Evolutionary conservation across 2,329 filamentous ascomycete species (phyloP), one percentile per base, ranked within the genome.

Genomic region (Apiospora phragmitis): DNA sequence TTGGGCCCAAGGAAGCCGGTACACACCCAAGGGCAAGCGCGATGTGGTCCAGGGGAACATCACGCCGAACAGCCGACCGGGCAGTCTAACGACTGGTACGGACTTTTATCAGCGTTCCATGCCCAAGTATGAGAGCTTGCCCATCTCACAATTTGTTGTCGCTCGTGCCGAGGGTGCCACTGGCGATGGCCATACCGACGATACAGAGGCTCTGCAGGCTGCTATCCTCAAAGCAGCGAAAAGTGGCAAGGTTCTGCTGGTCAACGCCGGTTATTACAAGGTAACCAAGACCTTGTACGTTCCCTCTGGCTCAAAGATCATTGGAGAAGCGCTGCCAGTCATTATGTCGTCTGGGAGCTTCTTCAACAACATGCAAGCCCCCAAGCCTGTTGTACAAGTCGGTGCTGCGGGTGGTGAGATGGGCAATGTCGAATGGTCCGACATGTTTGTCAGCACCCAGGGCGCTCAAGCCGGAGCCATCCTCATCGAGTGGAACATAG

Each of bases 121-220:
- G 85, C 94, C 94, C 7, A 89, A 93, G 74, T 97, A 96, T 77
- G 87, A 90, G 70, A 80, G 85, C 38, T 76, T 91, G 4, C 82
- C 89, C 0, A 85, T 85, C 1, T 84, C 84, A 1, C 84, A 86
- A 8, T 94, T 96, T 77, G 79, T 93, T 75, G 92, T 90, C 71
- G 89, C 93, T 76, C 93, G 92, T 74, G 84, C 84, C 18, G 84
- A 83, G 18, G 92, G 93, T 47, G 92, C 91, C 70, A 90, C 86
- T 76, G 94, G 93, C 72, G 92, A 96, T 76, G 93, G 93, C 45
- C 79, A 80, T 1, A 91, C 92, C 0, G 93, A 96, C 74, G 94
- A 96, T 77, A 95, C 93, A 1, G 84, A 84, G 9, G 89, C 88
- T 18, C 87, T 96, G 70, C 92, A 94, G 76, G 82, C 82, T 21